phyloP scores from a whole-genome alignment of 306 rosid genomes.

The Mimosa bimucronata region DNA sequence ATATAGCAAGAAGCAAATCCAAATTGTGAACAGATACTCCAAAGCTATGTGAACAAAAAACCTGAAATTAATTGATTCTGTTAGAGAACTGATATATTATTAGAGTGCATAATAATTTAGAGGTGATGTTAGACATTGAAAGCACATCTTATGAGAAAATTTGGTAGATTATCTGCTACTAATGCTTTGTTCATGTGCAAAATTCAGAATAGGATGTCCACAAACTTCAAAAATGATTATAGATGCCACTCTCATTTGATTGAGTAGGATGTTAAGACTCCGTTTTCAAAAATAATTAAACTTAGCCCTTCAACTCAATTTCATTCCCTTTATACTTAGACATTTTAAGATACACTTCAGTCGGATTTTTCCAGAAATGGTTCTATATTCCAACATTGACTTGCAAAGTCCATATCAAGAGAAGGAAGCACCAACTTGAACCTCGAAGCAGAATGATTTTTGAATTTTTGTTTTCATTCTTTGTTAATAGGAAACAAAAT shows the following conservation, averaged over 20 bases:
- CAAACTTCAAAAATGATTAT: not conserved
- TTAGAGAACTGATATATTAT: slow-evolving; percentile 35
- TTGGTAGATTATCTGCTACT: slow-evolving; percentile 16
- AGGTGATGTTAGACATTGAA: not conserved
- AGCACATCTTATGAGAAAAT: not conserved
- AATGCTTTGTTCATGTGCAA: not conserved
- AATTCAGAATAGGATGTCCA: not conserved
- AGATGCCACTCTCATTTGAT: not conserved
- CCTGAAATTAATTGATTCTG: slow-evolving; percentile 49
- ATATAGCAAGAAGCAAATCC: slow-evolving; percentile 80
- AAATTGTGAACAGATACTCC: slow-evolving; percentile 82
- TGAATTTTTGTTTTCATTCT: not conserved
- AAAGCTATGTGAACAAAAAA: slow-evolving; percentile 87
- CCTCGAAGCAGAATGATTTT: not conserved
- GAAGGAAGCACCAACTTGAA: slow-evolving; percentile 36
- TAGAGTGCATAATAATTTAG: not conserved
- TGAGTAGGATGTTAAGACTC: slow-evolving; percentile 10
- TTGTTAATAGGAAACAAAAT: slow-evolving; percentile 12
- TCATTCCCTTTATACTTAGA: not conserved
- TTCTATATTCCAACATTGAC: slow-evolving; percentile 1
- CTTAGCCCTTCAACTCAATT: slow-evolving; percentile 6
- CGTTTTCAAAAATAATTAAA: not conserved
- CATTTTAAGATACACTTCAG: slow-evolving; percentile 24
- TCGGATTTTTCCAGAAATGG: not conserved
- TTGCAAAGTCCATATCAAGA: slow-evolving; percentile 9